Conservation (phyloP, 208 protist species). For the Trypanosoma platydactyli region DNA sequence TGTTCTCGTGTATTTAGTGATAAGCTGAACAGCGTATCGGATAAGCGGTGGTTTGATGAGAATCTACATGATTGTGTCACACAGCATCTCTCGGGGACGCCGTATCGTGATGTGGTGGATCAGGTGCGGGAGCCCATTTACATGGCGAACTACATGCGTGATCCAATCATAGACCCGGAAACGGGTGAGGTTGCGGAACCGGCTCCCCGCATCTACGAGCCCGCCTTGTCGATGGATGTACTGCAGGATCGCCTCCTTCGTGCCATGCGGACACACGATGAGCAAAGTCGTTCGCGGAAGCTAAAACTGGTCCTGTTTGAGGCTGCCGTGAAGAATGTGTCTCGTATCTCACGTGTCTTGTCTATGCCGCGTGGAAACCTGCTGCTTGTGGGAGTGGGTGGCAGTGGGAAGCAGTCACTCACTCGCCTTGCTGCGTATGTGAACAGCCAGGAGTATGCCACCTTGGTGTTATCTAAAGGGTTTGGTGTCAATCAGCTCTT, state of each 20-base stretch:
- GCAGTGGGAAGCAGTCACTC: slow-evolving; percentile 93
- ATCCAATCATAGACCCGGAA: slow-evolving; percentile 88
- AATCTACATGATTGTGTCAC: slow-evolving; percentile 82
- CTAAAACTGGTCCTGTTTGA: slow-evolving; percentile 95
- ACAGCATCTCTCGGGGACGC: slow-evolving; percentile 73
- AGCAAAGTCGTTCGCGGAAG: slow-evolving; percentile 85
- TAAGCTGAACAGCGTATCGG: slow-evolving; percentile 93
- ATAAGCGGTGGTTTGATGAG: slow-evolving; percentile 96
- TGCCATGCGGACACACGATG: slow-evolving; percentile 89
- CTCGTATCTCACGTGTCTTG: slow-evolving; percentile 92
- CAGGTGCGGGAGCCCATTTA: slow-evolving; percentile 80
- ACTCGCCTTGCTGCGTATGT: slow-evolving; percentile 90
- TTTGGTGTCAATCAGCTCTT: slow-evolving; percentile 95
- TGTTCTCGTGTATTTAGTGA: slow-evolving; percentile 97
- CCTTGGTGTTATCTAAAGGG: slow-evolving; percentile 91
- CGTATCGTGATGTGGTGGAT: slow-evolving; percentile 82
- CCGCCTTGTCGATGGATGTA: slow-evolving; percentile 80
- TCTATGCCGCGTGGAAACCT: slow-evolving; percentile 92
- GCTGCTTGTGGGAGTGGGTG: slow-evolving; percentile 93
- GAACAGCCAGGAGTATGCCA: slow-evolving; percentile 86
- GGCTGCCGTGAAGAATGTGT: slow-evolving; percentile 94
- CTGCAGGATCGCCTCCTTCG: slow-evolving; percentile 75
- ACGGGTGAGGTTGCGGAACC: slow-evolving; percentile 89
- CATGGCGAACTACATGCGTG: slow-evolving; percentile 95
- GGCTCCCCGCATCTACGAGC: slow-evolving; percentile 95